Evolutionary conservation across 805 yeast species (phyloP).

Genomic region (Ogataea polymorpha): DNA sequence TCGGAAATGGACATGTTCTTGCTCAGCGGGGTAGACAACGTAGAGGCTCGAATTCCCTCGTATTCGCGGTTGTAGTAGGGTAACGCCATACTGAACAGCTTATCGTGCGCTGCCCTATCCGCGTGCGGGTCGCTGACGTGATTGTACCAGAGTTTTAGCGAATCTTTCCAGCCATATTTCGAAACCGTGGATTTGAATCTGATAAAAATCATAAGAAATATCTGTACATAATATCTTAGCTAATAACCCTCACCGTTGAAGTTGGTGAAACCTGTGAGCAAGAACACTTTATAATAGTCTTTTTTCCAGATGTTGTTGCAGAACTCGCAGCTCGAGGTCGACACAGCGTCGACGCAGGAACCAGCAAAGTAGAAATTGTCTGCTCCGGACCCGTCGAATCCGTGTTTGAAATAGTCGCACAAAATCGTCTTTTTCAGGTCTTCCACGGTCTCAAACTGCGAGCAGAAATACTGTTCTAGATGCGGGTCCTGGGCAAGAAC

Average conservation of each 20-base stretch:
- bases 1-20: neutral
- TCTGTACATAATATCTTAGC: conserved; percentile 7
- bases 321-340: conserved; percentile 82
- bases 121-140: conserved; percentile 16
- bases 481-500: conserved; percentile 46
- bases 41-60: conserved; percentile 17
- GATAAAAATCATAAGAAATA: neutral
- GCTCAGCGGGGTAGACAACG: conserved; percentile 10
- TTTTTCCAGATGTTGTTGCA: conserved; percentile 68
- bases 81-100: conserved; percentile 18
- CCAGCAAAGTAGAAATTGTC: conserved; percentile 83
- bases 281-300: conserved; percentile 56
- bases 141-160: conserved; percentile 26
- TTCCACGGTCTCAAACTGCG: conserved; percentile 55
- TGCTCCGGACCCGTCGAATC: conserved; percentile 79
- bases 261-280: conserved; percentile 69
- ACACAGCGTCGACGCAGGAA: conserved; percentile 77
- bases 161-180: conserved; percentile 15
- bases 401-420: conserved; percentile 53
- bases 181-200: conserved; percentile 6
- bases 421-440: conserved; percentile 48
- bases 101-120: conserved; percentile 26
- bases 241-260: conserved; percentile 73
- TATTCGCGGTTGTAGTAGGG: conserved; percentile 26
- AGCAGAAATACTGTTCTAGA: conserved; percentile 48